Conservation (phyloP, 148 eudicot species). For the Vaccinium darrowii region DNA sequence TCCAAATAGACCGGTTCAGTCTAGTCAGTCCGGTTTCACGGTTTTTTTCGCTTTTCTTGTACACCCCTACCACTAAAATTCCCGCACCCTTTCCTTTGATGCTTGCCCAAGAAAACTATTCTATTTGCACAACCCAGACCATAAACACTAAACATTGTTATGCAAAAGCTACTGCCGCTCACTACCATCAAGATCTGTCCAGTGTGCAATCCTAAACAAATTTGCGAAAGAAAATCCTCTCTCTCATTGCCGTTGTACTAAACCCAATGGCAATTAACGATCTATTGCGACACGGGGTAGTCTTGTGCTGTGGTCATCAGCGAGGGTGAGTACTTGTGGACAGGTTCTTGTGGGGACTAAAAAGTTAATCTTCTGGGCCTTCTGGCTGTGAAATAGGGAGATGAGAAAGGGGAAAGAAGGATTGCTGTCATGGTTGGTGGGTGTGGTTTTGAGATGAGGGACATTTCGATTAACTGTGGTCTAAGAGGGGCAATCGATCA, state of each 20-base stretch:
- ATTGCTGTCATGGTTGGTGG: neutral
- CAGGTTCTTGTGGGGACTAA: neutral
- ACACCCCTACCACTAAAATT: neutral
- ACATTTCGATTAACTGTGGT: neutral
- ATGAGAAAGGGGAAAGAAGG: neutral
- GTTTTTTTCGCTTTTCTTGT: too few species aligned
- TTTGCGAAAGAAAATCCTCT: neutral
- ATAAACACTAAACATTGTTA: neutral
- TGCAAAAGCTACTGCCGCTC: neutral
- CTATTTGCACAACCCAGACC: neutral
- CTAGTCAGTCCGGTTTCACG: too few species aligned
- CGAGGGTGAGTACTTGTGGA: neutral
- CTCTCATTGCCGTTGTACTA: neutral
- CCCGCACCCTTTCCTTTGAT: neutral
- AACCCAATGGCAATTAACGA: neutral
- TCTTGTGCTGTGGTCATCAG: neutral
- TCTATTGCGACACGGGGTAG: neutral
- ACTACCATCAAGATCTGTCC: too few species aligned
- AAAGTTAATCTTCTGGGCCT: neutral
- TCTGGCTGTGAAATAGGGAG: neutral
- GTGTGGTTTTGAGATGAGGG: neutral
- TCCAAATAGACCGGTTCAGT: too few species aligned
- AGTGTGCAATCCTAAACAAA: neutral
- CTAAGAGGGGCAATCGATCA: neutral
- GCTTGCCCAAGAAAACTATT: neutral